phyloP scores from a whole-genome alignment of 2,329 filamentous ascomycete genomes.

The Sporothrix variecibatus region DNA sequence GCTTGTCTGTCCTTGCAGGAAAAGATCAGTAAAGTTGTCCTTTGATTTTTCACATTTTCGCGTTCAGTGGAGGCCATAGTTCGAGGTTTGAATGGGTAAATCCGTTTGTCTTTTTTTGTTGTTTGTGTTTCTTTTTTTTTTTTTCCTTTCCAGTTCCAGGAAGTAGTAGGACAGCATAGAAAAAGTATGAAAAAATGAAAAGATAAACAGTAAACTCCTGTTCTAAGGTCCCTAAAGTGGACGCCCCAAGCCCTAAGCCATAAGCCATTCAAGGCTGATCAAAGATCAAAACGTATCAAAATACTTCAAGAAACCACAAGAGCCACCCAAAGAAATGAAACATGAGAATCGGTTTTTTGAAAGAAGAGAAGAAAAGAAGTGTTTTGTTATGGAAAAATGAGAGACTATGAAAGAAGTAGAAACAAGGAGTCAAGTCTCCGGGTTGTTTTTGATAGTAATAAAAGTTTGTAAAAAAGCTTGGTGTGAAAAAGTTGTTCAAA shows the following conservation, averaged over 20 bases:
- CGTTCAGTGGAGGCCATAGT: not conserved
- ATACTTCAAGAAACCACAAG: not conserved
- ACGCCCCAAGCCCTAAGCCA: not conserved
- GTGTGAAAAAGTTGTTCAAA: not conserved
- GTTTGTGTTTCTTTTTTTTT: not conserved
- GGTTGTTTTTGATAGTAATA: conserved; percentile 1
- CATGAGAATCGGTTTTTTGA: not conserved
- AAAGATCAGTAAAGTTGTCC: not conserved
- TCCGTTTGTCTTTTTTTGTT: not conserved
- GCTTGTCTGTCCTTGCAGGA: not conserved
- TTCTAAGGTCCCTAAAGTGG: not conserved
- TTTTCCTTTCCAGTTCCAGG: conserved; percentile 2
- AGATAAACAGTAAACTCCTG: not conserved
- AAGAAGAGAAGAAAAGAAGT: conserved; percentile 10
- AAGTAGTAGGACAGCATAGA: not conserved
- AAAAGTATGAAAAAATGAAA: not conserved
- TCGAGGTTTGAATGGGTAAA: not conserved
- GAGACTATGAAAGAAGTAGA: conserved; percentile 9
- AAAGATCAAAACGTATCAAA: not conserved
- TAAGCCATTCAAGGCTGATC: not conserved
- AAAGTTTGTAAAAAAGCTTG: not conserved
- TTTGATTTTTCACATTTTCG: not conserved
- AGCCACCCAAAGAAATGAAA: not conserved
- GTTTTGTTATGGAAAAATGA: not conserved
- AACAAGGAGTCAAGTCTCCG: not conserved